Base-by-base conservation (phyloP, 2,329 filamentous ascomycete genomes). In the Apiospora pterosperma region DNA sequence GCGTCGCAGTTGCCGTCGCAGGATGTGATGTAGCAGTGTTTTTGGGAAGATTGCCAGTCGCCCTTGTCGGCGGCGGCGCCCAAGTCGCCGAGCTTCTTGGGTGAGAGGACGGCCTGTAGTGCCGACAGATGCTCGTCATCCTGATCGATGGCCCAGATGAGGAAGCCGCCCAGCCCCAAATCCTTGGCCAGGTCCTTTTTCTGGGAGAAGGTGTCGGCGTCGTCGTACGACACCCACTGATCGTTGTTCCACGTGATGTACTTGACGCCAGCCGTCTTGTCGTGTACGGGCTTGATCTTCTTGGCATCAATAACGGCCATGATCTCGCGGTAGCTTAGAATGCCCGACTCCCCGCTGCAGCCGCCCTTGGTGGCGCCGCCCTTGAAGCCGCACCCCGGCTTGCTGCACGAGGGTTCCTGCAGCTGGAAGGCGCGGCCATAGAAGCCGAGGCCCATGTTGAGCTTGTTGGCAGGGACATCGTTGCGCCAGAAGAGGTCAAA, bases 401-500 rank as follows among this genome's bases (percentile, higher is more conserved):
- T 63, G 8, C 34, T 67, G 67, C 76, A 77, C 11, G 10, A 23
- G 0, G 73, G 65, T 59, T 74, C 67, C 0, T 62, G 55, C 58
- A 75, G 62, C 5, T 68, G 73, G 65, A 76, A 77, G 64, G 61
- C 34, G 1, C 67, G 71, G 5, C 81, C 80, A 67, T 85, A 85
- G 65, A 82, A 84, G 4, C 75, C 80, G 2, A 81, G 38, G 1
- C 83, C 83, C 11, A 86, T 63, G 4, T 70, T 73, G 5, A 86
- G 73, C 28, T 81, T 78, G 0, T 66, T 59, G 0, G 83, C 78
- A 5, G 75, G 69, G 34, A 87, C 73, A 36, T 79, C 71, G 62
- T 77, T 80, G 10, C 80, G 74, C 82, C 83, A 85, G 3, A 86
- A 69, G 0, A 85, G 78, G 4, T 84, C 76, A 0, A 84, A 65